Evolutionary conservation across 2,329 filamentous ascomycete genomes (phyloP).

Genomic region (Keithomyces neogunnii): DNA sequence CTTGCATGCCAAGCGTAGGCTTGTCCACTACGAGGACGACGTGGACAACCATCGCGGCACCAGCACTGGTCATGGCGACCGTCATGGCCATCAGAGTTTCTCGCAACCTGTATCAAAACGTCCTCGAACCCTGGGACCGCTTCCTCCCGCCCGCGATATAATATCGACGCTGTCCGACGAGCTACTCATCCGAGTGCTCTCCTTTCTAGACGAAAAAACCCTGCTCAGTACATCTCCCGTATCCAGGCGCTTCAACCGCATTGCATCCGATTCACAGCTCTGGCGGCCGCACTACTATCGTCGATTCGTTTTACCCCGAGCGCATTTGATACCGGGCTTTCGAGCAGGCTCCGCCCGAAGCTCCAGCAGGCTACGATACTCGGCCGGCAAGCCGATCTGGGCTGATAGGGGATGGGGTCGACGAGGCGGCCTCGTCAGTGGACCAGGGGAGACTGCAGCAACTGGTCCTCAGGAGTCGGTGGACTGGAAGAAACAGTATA

Average conservation of each 20-base stretch:
- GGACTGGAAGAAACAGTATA: conserved; percentile 86
- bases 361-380: conserved; percentile 33
- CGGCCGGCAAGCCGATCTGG: conserved; percentile 35
- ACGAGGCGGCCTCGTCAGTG: conserved; percentile 27
- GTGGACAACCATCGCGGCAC: neutral
- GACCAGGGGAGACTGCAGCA: conserved; percentile 40
- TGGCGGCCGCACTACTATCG: conserved; percentile 89
- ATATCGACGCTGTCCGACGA: conserved; percentile 78
- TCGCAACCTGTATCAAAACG: neutral
- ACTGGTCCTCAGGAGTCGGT: conserved; percentile 28
- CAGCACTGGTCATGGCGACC: neutral
- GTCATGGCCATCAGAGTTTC: neutral
- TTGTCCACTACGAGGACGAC: conserved; percentile 5
- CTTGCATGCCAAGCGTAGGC: conserved; percentile 19
- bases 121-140: neutral
- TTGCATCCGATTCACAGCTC: conserved; percentile 75
- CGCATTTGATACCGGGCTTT: conserved; percentile 64
- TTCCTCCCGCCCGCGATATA: conserved; percentile 37
- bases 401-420: conserved; percentile 32
- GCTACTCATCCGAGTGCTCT: conserved; percentile 74
- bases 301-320: conserved; percentile 76
- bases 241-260: conserved; percentile 65
- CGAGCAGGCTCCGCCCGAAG: conserved; percentile 23
- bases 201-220: conserved; percentile 60
- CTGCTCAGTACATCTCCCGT: conserved; percentile 56